phyloP scores from a whole-genome alignment of 495 filamentous ascomycete species.

The Hypoxylon intermedium region DNA sequence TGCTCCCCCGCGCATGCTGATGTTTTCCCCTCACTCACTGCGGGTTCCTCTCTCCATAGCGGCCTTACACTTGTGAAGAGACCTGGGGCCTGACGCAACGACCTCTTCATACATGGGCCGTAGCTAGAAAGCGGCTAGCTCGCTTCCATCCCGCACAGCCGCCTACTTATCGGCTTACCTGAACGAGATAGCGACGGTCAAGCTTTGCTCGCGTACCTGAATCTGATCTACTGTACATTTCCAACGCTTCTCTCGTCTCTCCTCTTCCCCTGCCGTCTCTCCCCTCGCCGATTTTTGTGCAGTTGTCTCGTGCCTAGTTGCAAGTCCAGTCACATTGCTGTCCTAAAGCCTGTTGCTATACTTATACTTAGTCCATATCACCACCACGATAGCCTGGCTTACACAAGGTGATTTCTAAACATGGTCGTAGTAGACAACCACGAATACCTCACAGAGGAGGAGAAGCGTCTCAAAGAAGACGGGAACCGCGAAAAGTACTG shows the following conservation, averaged over 20 bases:
- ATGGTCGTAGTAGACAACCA: conserved; percentile 91
- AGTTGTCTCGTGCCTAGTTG: conserved; percentile 7
- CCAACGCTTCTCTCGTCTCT: conserved; percentile 13
- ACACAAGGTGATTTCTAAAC: conserved; percentile 17
- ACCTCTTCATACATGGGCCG: conserved; percentile 13
- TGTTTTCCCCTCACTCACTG: conserved; percentile 21
- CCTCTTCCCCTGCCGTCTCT: conserved; percentile 4
- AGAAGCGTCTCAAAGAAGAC: conserved; percentile 87
- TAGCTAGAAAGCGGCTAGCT: conserved; percentile 26
- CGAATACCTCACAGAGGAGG: conserved; percentile 84
- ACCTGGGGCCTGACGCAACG: conserved; percentile 19
- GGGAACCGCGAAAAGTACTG: conserved; percentile 80
- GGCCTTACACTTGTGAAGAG: conserved; percentile 1
- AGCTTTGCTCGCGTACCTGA: conserved; percentile 28
- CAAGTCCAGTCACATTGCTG: conserved; percentile 2
- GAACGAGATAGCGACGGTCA: conserved; percentile 27
- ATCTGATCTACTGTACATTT: conserved; percentile 25
- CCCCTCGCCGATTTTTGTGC: not conserved
- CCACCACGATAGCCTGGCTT: not conserved
- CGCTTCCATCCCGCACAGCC: conserved; percentile 13
- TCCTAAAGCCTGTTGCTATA: not conserved
- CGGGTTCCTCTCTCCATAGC: conserved; percentile 5
- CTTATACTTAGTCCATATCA: not conserved
- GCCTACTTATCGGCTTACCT: conserved; percentile 31
- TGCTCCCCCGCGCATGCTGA: conserved; percentile 12